Evolutionary conservation across 208 protist genomes (phyloP).

Genomic region (Perkinsela sp.): DNA sequence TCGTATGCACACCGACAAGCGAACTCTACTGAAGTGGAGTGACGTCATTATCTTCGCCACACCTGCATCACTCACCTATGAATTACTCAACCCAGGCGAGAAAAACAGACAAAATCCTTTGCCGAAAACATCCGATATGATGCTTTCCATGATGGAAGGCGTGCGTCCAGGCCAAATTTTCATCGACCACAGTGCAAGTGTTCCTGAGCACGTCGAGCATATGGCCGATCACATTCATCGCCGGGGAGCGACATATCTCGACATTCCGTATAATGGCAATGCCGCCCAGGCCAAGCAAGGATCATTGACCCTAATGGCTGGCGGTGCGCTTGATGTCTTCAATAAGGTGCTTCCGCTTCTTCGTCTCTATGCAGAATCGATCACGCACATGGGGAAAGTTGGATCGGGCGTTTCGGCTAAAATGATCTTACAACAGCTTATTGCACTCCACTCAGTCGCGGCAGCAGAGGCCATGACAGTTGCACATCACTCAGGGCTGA

Average conservation of each 20-base stretch:
- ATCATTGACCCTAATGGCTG: constrained; percentile 49
- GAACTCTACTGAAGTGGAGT: constrained; percentile 52
- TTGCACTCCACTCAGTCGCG: constrained; percentile 45
- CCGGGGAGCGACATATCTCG: constrained; percentile 37
- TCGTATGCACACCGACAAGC: constrained; percentile 38
- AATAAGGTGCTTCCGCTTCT: constrained; percentile 36
- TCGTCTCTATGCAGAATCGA: constrained; percentile 41
- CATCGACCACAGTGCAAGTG: constrained; percentile 55
- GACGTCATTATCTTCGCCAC: constrained; percentile 34
- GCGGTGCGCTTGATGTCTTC: constrained; percentile 24
- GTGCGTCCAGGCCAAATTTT: constrained; percentile 44
- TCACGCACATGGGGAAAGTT: constrained; percentile 38
- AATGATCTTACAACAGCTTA: constrained; percentile 35
- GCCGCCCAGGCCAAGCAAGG: constrained; percentile 36
- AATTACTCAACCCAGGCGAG: constrained; percentile 20
- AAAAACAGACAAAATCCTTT: constrained; percentile 5
- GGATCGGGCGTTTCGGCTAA: constrained; percentile 36
- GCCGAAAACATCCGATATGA: not conserved
- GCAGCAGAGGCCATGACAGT: constrained; percentile 51
- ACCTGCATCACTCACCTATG: constrained; percentile 13
- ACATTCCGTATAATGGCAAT: constrained; percentile 48
- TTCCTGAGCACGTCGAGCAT: constrained; percentile 26
- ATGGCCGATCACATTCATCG: constrained; percentile 18
- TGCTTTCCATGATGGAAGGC: constrained; percentile 12
- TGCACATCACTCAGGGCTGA: constrained; percentile 29